Conservation (phyloP, 2,329 filamentous ascomycete genomes). For the Cercospora sp. region DNA sequence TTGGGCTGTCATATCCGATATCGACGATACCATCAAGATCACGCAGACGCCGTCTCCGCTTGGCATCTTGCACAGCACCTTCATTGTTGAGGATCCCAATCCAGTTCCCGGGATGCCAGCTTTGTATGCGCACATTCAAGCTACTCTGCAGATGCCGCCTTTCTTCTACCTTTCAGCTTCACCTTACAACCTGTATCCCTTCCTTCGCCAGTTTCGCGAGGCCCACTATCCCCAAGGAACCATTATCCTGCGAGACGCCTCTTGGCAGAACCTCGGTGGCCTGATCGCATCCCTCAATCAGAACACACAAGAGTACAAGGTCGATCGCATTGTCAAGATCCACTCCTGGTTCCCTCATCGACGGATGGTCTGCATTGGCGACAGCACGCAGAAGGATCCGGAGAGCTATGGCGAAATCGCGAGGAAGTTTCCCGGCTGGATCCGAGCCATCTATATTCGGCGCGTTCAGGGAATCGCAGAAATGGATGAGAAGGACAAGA, state of each 20-base stretch:
- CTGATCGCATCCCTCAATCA: conserved; percentile 76
- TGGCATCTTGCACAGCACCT: conserved; percentile 81
- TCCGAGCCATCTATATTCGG: conserved; percentile 80
- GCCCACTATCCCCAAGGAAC: conserved; percentile 73
- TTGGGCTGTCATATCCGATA: conserved; percentile 83
- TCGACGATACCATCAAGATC: conserved; percentile 94
- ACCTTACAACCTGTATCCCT: conserved; percentile 90
- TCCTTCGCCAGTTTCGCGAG: conserved; percentile 73
- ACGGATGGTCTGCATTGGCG: conserved; percentile 81
- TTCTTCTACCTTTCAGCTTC: conserved; percentile 95
- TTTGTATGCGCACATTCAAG: conserved; percentile 69
- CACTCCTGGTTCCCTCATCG: conserved; percentile 74
- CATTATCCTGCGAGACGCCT: conserved; percentile 79
- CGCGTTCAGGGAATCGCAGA: conserved; percentile 74
- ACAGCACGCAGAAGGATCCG: conserved; percentile 88
- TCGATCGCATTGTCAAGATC: conserved; percentile 74
- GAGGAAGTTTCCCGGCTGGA: conserved; percentile 69
- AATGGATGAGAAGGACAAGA: conserved; percentile 72
- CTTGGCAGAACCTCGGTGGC: conserved; percentile 80
- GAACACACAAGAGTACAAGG: conserved; percentile 83
- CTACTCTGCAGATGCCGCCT: conserved; percentile 59
- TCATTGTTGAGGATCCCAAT: conserved; percentile 66
- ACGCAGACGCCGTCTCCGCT: conserved; percentile 78
- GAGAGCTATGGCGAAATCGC: conserved; percentile 84
- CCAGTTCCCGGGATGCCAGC: conserved; percentile 80